Conservation (phyloP, 23 red algal genomes). For the Gracilaria vermiculophylla region DNA sequence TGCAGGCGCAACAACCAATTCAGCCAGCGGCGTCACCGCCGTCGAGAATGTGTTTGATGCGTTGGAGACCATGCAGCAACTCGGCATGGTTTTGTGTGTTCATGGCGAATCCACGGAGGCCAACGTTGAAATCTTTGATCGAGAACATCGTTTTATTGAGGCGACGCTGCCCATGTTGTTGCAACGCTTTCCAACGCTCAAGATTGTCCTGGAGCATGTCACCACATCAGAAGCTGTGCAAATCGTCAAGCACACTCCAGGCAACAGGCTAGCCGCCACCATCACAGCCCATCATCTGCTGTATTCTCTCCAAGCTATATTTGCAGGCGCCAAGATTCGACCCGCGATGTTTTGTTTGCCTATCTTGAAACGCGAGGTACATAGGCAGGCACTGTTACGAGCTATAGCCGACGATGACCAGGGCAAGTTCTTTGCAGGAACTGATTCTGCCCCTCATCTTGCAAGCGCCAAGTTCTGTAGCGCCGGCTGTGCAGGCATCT, state of each 20-base stretch:
- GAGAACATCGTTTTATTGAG: slow-evolving; percentile 76
- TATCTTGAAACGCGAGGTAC: slow-evolving; percentile 82
- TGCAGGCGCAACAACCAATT: slow-evolving; percentile 95
- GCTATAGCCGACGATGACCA: slow-evolving; percentile 62
- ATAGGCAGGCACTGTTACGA: slow-evolving; percentile 71
- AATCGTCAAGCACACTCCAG: slow-evolving; percentile 33
- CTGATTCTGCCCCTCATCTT: slow-evolving; percentile 89
- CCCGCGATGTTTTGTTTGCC: slow-evolving; percentile 88
- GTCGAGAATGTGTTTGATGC: slow-evolving; percentile 58
- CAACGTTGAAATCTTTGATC: slow-evolving; percentile 81
- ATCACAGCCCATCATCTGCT: slow-evolving; percentile 91
- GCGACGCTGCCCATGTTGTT: slow-evolving; percentile 50
- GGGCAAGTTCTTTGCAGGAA: slow-evolving; percentile 87
- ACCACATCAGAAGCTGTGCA: slow-evolving; percentile 78
- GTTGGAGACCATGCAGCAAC: slow-evolving; percentile 73
- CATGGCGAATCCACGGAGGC: slow-evolving; percentile 86
- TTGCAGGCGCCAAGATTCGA: slow-evolving; percentile 73
- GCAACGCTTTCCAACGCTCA: slow-evolving; percentile 58
- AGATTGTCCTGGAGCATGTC: slow-evolving; percentile 95
- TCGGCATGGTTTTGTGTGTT: slow-evolving; percentile 85
- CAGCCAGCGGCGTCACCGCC: slow-evolving; percentile 76
- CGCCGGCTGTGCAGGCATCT: slow-evolving; percentile 77
- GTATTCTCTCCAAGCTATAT: slow-evolving; percentile 67
- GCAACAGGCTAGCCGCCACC: slow-evolving; percentile 69
- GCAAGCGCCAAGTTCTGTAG: slow-evolving; percentile 45